These are phyloP conservation scores for Aphanocladium album DNA, from an alignment of 2,329 filamentous ascomycete species.

Conservation along the genomic window DNA sequence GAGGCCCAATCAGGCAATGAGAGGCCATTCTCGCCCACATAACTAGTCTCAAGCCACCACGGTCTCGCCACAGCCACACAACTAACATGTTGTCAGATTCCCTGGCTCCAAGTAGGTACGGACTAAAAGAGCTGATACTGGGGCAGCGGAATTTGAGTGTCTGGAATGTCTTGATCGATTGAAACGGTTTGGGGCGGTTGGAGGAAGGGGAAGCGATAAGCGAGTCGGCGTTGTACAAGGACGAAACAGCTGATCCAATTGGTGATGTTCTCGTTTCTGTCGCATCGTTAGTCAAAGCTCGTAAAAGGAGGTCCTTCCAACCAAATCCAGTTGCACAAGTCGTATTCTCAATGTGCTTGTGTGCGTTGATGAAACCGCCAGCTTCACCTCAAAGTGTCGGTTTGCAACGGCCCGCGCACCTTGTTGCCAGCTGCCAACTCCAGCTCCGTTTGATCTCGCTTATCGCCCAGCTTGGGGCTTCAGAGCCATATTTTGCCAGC, in stretches of 20 bases:
- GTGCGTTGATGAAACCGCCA: not conserved
- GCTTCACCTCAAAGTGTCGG: not conserved
- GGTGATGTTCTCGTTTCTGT: not conserved
- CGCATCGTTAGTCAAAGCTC: not conserved
- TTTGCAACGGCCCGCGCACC: not conserved
- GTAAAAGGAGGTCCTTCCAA: not conserved
- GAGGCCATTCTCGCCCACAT: not conserved
- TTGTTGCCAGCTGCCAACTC: constrained; percentile 8
- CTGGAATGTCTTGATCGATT: not conserved
- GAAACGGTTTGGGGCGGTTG: not conserved
- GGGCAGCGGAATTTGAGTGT: not conserved
- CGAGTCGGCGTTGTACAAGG: not conserved
- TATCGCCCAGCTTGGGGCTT: not conserved
- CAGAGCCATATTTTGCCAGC: not conserved
- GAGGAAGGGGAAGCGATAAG: not conserved
- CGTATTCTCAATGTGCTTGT: not conserved
- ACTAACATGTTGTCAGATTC: no score
- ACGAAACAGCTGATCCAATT: not conserved
- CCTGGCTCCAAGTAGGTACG: no score
- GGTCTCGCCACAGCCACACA: not conserved
- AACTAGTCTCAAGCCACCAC: not conserved
- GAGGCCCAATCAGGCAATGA: not conserved
- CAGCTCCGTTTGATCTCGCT: constrained; percentile 1
- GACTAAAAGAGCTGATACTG: no score
- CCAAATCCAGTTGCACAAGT: not conserved